Conservation (phyloP, 2,329 filamentous ascomycete genomes). For the Clarireedia paspali region DNA sequence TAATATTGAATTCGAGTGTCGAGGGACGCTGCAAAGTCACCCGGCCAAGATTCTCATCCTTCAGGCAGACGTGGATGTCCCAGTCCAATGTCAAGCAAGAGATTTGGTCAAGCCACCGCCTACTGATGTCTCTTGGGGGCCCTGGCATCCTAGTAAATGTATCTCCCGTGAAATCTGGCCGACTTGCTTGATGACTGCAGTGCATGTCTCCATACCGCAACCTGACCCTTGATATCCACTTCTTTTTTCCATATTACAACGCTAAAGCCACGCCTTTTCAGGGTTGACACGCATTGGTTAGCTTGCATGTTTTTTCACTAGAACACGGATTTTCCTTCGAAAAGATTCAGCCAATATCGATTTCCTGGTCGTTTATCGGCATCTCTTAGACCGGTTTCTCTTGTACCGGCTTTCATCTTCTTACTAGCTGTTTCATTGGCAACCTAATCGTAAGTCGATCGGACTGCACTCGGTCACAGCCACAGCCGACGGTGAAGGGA, state of each 20-base stretch:
- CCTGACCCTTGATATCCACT: not conserved
- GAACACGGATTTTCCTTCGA: conserved; percentile 5
- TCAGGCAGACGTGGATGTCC: conserved; percentile 4
- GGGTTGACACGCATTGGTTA: conserved; percentile 5
- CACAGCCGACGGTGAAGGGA: conserved; percentile 1
- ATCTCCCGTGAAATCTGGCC: conserved; percentile 7
- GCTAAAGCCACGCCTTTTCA: conserved; percentile 5
- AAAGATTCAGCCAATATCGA: not conserved
- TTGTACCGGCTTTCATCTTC: not conserved
- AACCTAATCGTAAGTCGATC: not conserved
- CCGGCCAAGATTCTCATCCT: conserved; percentile 1
- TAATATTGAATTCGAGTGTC: too few relatives aligned
- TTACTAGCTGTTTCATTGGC: not conserved
- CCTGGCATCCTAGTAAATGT: not conserved
- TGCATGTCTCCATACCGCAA: not conserved
- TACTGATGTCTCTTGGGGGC: not conserved
- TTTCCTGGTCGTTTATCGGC: not conserved
- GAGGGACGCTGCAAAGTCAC: not conserved
- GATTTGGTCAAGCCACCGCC: not conserved
- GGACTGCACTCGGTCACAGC: not conserved
- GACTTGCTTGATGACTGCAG: not conserved
- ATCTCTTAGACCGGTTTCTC: not conserved
- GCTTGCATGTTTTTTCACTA: conserved; percentile 3
- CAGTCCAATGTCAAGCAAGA: not conserved
- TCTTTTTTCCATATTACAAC: not conserved